phyloP scores from a whole-genome alignment of 108 stramenopile species.

The Nannochloropsis oceanica region DNA sequence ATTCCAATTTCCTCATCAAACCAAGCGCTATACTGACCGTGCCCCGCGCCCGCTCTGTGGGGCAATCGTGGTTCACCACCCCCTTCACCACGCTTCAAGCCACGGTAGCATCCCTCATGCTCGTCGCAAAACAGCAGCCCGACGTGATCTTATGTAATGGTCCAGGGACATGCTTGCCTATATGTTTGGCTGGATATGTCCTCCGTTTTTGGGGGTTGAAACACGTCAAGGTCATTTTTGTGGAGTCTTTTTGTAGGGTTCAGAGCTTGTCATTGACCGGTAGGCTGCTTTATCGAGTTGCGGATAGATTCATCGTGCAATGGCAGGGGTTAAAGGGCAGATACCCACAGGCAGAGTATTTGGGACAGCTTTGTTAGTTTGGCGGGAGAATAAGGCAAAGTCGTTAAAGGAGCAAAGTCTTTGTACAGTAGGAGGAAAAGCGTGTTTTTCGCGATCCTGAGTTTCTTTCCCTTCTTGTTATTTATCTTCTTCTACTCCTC shows the following conservation, averaged over 20 bases:
- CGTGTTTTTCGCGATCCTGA: too few relatives aligned
- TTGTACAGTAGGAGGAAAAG: too few relatives aligned
- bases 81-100: conserved; percentile 41
- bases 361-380: conserved; percentile 24
- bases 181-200: conserved; percentile 48
- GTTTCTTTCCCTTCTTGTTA: too few relatives aligned
- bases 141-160: conserved; percentile 62
- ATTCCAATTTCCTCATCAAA: neutral
- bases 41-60: conserved; percentile 54
- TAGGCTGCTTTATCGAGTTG: conserved; percentile 51
- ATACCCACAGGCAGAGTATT: conserved; percentile 40
- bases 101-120: conserved; percentile 25
- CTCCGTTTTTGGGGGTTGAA: conserved; percentile 35
- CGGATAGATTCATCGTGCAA: conserved; percentile 66
- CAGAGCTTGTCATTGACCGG: conserved; percentile 60
- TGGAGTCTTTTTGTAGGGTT: conserved; percentile 70
- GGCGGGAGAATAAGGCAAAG: neutral
- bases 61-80: conserved; percentile 47
- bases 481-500: too few relatives aligned
- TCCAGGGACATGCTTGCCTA: conserved; percentile 67
- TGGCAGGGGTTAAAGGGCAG: conserved; percentile 52
- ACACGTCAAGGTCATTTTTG: conserved; percentile 53
- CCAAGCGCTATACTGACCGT: conserved; percentile 34
- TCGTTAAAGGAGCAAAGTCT: too few relatives aligned
- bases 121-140: conserved; percentile 43